Evolutionary conservation across 257 asterid species (phyloP).

Genomic region (Parsonsia alboflavescens): DNA sequence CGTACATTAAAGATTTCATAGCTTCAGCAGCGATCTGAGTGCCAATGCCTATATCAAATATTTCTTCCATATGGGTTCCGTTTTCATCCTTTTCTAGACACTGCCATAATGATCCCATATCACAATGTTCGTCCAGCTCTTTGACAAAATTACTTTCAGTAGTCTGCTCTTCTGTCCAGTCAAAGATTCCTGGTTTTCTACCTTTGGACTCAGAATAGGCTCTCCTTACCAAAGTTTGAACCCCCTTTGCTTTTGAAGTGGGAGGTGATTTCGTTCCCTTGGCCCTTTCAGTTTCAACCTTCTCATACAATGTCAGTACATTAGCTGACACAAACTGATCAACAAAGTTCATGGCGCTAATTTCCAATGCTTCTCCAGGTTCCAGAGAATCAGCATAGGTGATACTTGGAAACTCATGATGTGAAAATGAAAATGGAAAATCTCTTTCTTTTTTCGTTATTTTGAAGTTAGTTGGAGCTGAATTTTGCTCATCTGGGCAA

Average conservation of each 20-base stretch:
- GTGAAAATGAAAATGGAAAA: constrained; percentile 17
- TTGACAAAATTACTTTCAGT: constrained; percentile 22
- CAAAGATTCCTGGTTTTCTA: constrained; percentile 42
- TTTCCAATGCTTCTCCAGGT: constrained; percentile 38
- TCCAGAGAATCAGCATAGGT: constrained; percentile 38
- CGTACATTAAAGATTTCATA: constrained; percentile 58
- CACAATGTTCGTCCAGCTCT: constrained; percentile 29
- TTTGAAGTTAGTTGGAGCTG: constrained; percentile 19
- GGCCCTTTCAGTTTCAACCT: constrained; percentile 20
- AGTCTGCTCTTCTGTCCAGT: constrained; percentile 45
- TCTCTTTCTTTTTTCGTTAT: constrained; percentile 22
- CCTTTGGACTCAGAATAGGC: constrained; percentile 26
- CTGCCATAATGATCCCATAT: constrained; percentile 23
- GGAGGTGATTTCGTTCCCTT: constrained; percentile 41
- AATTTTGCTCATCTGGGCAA: constrained; percentile 22
- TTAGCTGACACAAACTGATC: constrained; percentile 53
- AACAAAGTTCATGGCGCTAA: constrained; percentile 53
- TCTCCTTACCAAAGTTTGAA: constrained; percentile 53
- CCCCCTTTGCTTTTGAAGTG: constrained; percentile 44
- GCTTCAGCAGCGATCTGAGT: constrained; percentile 96
- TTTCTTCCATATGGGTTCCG: constrained; percentile 23
- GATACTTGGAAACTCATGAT: constrained; percentile 17
- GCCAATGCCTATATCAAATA: constrained; percentile 51
- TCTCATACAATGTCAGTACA: constrained; percentile 30
- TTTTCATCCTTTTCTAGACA: constrained; percentile 27